Evolutionary conservation across 1,284 basidiomycete species (phyloP), one percentile per base, ranked within the genome.

Genomic region (Rhodotorula sp.): DNA sequence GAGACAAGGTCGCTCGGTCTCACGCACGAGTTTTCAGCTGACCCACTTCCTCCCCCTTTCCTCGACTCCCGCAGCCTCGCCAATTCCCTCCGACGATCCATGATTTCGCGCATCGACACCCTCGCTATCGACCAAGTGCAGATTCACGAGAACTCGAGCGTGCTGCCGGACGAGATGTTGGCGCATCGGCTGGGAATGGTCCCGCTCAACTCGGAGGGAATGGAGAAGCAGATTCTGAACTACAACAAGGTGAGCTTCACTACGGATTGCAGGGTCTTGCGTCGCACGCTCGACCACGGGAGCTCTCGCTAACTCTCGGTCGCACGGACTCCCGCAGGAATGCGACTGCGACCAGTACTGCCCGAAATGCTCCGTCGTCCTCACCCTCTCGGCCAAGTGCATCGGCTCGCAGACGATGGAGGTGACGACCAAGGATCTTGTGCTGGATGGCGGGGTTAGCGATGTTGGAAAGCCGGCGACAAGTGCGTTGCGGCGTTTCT

Each of bases 101-200:
- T 95, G 84, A 94, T 96, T 83, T 93, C 93, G n/a, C 92, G 95
- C 80, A 87, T 97, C 70, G 91, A 93, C 22, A 96, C 94, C 68
- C 85, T 97, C 92, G 95, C 94, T 34, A 98, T 99, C 77, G 96
- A 99, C 83, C 89, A 95, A 82, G 95, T 99, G 5, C 91, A 95
- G 80, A 90, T 99, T 75, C 85, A 90, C 73, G 86, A 87, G 67
- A 99, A 99, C 80, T 95, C 93, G 13, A 89, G 91, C 0, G 94
- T 98, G 6, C 82, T 99, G 46, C 91, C 95, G 2, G 96, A 99
- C 81, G 96, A 99, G 82, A 96, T 96, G 83, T 89, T 99, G 71
- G 92, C 94, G 1, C 96, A 99, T 81, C 87, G 96, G 55, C 84
- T 99, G 32, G 96, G 96, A 30, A 89, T 98, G 87, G 86, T 99